A percentile compares a stretch with the other conserved stretches of the same genome.
These are phyloP conservation scores for Scytalidium lignicola DNA, from an alignment of 2,329 filamentous ascomycete species.

Conservation along the genomic window DNA sequence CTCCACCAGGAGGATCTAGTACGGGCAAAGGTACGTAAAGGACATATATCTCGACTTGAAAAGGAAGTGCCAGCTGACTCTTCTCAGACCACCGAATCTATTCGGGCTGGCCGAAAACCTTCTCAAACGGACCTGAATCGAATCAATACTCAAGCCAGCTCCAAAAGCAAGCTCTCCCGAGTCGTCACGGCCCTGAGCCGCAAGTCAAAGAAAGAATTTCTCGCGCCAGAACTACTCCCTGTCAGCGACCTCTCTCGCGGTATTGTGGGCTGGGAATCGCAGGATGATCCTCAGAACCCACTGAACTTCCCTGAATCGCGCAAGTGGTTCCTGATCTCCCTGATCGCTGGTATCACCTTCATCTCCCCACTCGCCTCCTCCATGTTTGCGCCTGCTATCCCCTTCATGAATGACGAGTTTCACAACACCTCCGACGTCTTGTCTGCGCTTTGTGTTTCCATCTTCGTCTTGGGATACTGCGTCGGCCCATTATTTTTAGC, in stretches of 20 bases:
- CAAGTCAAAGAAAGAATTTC: conserved; percentile 18
- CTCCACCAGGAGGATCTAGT: conserved; percentile 21
- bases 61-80: conserved; percentile 3
- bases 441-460: conserved; percentile 26
- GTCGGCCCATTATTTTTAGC: conserved; percentile 53
- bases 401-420: conserved; percentile 19
- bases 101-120: conserved; percentile 11
- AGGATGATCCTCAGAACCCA: conserved; percentile 52
- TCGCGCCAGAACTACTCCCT: conserved; percentile 29
- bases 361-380: conserved; percentile 32
- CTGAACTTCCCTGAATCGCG: conserved; percentile 41
- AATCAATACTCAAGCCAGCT: conserved; percentile 11
- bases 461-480: conserved; percentile 56
- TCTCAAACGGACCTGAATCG: conserved; percentile 10
- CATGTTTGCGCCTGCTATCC: conserved; percentile 39
- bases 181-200: conserved; percentile 19
- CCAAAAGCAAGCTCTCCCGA: conserved; percentile 17
- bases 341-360: conserved; percentile 29
- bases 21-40: conserved; percentile 15
- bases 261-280: conserved; percentile 56
- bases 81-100: conserved; percentile 14
- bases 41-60: conserved; percentile 8
- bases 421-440: conserved; percentile 18
- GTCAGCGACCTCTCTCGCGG: conserved; percentile 45
- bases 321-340: conserved; percentile 24